phyloP scores from a whole-genome alignment of 1,284 basidiomycete genomes.

The Malassezia brasiliensis region DNA sequence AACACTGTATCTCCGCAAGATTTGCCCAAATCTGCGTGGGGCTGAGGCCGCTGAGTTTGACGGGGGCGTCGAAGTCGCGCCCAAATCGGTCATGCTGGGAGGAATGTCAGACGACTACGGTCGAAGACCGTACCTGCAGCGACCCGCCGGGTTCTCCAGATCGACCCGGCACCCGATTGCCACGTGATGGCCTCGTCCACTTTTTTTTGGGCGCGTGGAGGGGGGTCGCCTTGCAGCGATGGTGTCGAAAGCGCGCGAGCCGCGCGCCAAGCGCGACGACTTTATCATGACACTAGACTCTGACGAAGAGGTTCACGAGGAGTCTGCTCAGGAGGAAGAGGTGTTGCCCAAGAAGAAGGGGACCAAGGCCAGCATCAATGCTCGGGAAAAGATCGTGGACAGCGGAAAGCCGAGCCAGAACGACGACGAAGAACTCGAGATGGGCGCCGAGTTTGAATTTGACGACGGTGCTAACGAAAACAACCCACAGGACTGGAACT shows the following conservation, averaged over 20 bases:
- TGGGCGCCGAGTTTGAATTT: slow-evolving; percentile 38
- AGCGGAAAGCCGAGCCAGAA: slow-evolving; percentile 6
- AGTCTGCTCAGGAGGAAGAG: slow-evolving; percentile 20
- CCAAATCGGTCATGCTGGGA: too few species aligned
- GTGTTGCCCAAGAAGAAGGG: slow-evolving; percentile 18
- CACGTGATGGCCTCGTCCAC: not conserved
- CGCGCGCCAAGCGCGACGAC: slow-evolving; percentile 23
- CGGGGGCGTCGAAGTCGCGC: not conserved
- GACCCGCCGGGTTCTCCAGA: not conserved
- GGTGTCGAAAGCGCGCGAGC: not conserved
- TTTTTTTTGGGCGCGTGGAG: not conserved
- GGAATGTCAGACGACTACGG: too few species aligned
- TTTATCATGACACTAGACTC: slow-evolving; percentile 47
- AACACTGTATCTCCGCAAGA: slow-evolving; percentile 7
- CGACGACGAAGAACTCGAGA: slow-evolving; percentile 21
- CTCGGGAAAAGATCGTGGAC: slow-evolving; percentile 39
- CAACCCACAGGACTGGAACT: slow-evolving; percentile 29
- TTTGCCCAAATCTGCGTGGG: slow-evolving; percentile 1
- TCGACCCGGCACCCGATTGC: not conserved
- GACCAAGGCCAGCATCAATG: slow-evolving; percentile 29
- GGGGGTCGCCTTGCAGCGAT: not conserved
- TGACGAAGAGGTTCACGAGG: slow-evolving; percentile 29
- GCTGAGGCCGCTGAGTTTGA: not conserved
- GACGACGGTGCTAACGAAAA: slow-evolving; percentile 30
- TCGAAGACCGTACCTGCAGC: not conserved